Evolutionary conservation across 2,329 filamentous ascomycete genomes (phyloP), one percentile per base, ranked within the genome.

Genomic region (Parasarocladium wereldwijsianum): DNA sequence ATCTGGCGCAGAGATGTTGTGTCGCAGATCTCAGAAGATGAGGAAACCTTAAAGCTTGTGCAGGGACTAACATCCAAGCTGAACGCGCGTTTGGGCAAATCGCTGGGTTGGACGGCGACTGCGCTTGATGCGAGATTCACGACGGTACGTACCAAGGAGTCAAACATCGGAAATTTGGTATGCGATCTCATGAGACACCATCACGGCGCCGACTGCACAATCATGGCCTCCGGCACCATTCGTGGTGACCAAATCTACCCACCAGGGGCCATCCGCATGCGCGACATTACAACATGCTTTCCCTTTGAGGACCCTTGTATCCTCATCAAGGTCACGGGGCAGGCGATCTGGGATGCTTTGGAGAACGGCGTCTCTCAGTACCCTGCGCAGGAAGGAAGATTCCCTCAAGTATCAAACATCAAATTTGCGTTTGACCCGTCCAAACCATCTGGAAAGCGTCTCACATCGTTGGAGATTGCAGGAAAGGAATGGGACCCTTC

Each of bases 261-360:
- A 0, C 81, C 83, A 0, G 85, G 85, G 0, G 61, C 85, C 0
- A 57, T 93, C 6, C 63, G 76, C 15, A 57, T 93, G 35, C 82
- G 82, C 44, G 83, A 92, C 43, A 70, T 92, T n/a, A 70, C 85
- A 34, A 80, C 81, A 29, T 93, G 83, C 45, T 93, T 93, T 40
- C 86, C 86, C 0, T 93, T 94, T 42, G 85, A 93, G 46, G 85
- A 93, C 38, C 84, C 85, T 0, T 79, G 86, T 2, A 77, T 93
- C 0, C 70, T 92, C 4, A 60, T 93, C 35, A 69, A 66, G 19
- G 64, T 84, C 4, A 72, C 60, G 0, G 86, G 86, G 0, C 62
- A 71, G 41, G 78, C 76, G 1, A 70, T 94, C 18, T 61, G 76
- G 43, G 76, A 73, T n/a, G 85, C 85, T 0, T 52, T 93, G 2